A percentile compares a stretch with the other conserved stretches of the same genome.
phyloP scores from a whole-genome alignment of 352 stramenopile species.

The Pythium volutum region DNA sequence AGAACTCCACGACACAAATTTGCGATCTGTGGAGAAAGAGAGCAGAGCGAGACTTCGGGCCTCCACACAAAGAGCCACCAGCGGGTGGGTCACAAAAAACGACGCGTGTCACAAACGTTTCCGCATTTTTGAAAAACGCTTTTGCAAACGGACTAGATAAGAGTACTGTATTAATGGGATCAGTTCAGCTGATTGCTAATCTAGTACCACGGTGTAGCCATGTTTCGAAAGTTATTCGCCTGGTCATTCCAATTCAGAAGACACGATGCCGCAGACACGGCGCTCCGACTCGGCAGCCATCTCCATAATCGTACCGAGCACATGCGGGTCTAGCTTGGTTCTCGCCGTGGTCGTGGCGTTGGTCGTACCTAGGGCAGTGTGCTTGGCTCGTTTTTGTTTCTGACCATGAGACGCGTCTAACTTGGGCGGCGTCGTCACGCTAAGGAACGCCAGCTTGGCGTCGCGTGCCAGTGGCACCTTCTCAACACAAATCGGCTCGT shows the following conservation, averaged over 20 bases:
- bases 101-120: conserved; percentile 15
- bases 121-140: background rate
- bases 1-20: background rate
- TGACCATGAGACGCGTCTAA: background rate
- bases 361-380: background rate
- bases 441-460: conserved; percentile 13
- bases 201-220: no score
- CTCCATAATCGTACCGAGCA: conserved; percentile 9
- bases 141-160: background rate
- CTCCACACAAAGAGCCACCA: background rate
- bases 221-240: no score
- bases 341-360: background rate
- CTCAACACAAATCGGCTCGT: conserved; percentile 6
- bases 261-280: conserved; percentile 4
- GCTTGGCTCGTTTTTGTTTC: conserved; percentile 1
- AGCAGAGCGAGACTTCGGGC: no score
- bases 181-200: no score
- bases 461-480: background rate
- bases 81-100: conserved; percentile 18
- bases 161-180: background rate
- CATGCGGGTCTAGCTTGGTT: conserved; percentile 1
- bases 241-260: no score
- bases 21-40: background rate
- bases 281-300: conserved; percentile 3
- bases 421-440: background rate